phyloP scores from a whole-genome alignment of 352 stramenopile genomes.

The Phytopythium oedochilum region DNA sequence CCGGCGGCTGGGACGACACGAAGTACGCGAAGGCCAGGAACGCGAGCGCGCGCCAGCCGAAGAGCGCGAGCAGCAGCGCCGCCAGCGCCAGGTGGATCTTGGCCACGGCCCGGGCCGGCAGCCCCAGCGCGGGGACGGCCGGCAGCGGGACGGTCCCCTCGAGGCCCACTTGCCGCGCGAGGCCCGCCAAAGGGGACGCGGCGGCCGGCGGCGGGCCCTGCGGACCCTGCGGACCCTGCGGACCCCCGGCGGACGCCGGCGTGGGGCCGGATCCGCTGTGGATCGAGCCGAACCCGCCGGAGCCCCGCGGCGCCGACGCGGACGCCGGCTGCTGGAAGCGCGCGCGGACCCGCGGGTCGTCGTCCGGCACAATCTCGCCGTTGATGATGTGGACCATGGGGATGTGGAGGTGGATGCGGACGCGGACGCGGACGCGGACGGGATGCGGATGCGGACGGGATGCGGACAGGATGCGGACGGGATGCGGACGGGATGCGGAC shows the following conservation, averaged over 20 bases:
- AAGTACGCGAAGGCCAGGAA: conserved; percentile 69
- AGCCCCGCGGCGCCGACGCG: conserved; percentile 5
- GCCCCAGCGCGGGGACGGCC: conserved; percentile 30
- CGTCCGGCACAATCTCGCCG: conserved; percentile 79
- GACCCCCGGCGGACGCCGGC: conserved; percentile 1
- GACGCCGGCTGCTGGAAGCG: conserved; percentile 14
- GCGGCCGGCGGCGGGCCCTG: conserved; percentile 2
- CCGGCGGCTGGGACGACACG: conserved; percentile 43
- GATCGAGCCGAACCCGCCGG: conserved; percentile 16
- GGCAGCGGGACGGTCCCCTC: conserved; percentile 63
- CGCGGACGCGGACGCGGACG: background rate
- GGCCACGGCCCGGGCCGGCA: conserved; percentile 45
- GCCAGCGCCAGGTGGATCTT: conserved; percentile 68
- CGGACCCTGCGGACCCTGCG: conserved; percentile 4
- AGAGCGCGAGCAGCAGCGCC: conserved; percentile 47
- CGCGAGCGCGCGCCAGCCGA: conserved; percentile 70
- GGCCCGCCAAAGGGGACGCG: conserved; percentile 35
- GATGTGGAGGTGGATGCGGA: background rate
- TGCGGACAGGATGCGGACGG: no score
- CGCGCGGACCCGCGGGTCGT: conserved; percentile 69
- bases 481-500: no score
- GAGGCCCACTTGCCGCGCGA: conserved; percentile 49
- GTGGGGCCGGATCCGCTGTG: conserved; percentile 5
- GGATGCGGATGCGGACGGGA: background rate
- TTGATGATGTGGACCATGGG: conserved; percentile 88